Base-by-base conservation (phyloP, 2,329 filamentous ascomycete genomes). In the Sporothrix variecibatus region DNA sequence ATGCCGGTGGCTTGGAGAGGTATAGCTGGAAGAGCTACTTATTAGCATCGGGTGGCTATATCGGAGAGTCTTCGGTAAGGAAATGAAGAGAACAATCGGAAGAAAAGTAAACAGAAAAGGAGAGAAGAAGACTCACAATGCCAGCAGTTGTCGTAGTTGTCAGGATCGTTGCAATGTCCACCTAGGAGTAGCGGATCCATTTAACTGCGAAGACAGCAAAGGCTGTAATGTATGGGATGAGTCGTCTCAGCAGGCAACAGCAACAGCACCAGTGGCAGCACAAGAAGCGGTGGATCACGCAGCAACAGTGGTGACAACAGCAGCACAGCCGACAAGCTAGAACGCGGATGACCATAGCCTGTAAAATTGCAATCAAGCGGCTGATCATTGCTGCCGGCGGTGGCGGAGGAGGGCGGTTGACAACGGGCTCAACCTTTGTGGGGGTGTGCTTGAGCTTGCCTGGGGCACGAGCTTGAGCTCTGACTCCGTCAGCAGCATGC, bases 1-100 rank as follows among this genome's bases (percentile, higher is more conserved):
- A 89, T 0, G 91, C 89, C 0, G 91, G 90, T 0, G 92, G 92
- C 20, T 88, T 84, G 2, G 90, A 90, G 76, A 87, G 83, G 82
- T 92, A 92, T 73, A 91, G 84, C 88, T 90, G 71, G 38, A 43
- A 53, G 38, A 75, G 64, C 65, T 38, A 26, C 26, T 11, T 3
- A 38, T 53, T 31, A 26, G 12, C 46, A 53, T 34, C 46, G n/a
- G 46, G 11, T 3, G 28, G 3, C 43, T 12, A 11, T 3, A 34
- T 20, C 9, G 26, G 43, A 28, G 11, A 28, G n/a, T 11, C 1
- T 17, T 65, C 15, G 26, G 26, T 31, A 51, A n/a, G 28, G 67
- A 9, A 60, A 56, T 11, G 17, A 28, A 51, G 43, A 7, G 46
- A 5, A 28, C 2, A 31, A 15, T 5, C 11, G 2, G 12, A 31